Evolutionary conservation across 2,329 filamentous ascomycete genomes (phyloP), one percentile per base, ranked within the genome.

Genomic region (Chaetothyriales sp.): DNA sequence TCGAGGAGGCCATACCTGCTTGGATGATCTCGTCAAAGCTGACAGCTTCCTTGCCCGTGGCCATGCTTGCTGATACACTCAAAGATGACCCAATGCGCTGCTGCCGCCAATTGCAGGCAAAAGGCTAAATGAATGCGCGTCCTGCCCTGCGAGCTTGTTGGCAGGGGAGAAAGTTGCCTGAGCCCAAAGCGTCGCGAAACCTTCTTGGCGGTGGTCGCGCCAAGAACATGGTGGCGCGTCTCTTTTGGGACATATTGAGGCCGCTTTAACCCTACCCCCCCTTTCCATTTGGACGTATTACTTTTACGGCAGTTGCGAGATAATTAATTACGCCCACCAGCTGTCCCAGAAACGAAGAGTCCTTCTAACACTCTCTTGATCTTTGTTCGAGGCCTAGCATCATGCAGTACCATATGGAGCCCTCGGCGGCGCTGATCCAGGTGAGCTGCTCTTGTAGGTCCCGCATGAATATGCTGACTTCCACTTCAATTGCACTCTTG

Each of bases 1-100:
- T 22, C 49, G 44, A 54, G 42, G 51, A 20, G 48, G 18, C 52
- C 63, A 65, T 66, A 74, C 72, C 70, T 57, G 70, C 67, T 61
- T 74, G 66, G 52, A 76, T 74, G 57, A 76, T 74, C 43, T 68
- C 67, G 59, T 76, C 68, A 54, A 76, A 75, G 7, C 71, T 72
- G 43, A 69, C 57, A 18, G 65, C 59, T 56, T 61, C 55, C 61
- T 70, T 61, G 50, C 61, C 52, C 48, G 63, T 56, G 22, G 66
- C 63, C 68, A 71, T 71, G 46, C 20, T 53, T 47, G 45, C 28
- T 15, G n/a, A 6, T 3, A 10, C 43, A 26, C 12, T 45, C 19
- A 45, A 19, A 20, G 19, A 45, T 10, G 10, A 9, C 6, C 18
- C 18, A 18, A 20, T 10, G 10, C 18, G 43, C 10, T 45, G 43